A percentile compares a stretch with the other conserved stretches of the same genome.
Conservation (phyloP, 2,329 filamentous ascomycete species). For the Colletotrichum viniferum region DNA sequence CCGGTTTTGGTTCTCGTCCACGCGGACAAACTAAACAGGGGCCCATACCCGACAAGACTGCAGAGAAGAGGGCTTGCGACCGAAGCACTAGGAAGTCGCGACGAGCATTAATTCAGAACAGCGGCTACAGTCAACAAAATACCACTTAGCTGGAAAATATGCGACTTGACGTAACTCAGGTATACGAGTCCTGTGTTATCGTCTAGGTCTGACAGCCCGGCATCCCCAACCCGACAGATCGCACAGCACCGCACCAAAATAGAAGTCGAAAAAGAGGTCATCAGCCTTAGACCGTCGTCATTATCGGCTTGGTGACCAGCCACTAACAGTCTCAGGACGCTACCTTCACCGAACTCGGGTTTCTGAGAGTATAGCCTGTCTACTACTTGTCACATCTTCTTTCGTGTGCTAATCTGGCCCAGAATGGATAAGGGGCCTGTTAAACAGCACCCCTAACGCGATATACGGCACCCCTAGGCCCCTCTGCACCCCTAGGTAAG, state of each 20-base stretch:
- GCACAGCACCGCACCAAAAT: not conserved
- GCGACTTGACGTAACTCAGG: not conserved
- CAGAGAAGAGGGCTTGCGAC: not conserved
- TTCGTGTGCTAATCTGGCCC: not conserved
- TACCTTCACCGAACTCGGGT: not conserved
- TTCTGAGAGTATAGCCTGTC: not conserved
- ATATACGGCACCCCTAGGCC: no score
- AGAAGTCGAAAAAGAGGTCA: not conserved
- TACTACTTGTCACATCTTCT: not conserved
- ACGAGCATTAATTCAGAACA: not conserved
- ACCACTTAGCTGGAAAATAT: not conserved
- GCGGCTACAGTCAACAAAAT: not conserved
- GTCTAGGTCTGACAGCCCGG: not conserved
- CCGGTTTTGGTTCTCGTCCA: not conserved
- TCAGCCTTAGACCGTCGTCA: not conserved
- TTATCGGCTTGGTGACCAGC: not conserved
- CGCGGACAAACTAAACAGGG: not conserved
- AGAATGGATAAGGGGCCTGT: slow-evolving; percentile 14
- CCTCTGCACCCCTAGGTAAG: no score
- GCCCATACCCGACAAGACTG: not conserved
- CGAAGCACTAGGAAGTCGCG: not conserved
- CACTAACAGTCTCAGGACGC: not conserved
- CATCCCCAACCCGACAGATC: not conserved
- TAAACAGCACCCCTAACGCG: no score
- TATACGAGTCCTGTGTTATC: not conserved